Percentiles rank a stretch among this genome's conserved stretches.
phyloP scores from a whole-genome alignment of 2,329 filamentous ascomycete genomes.

The Colletotrichum sp. region DNA sequence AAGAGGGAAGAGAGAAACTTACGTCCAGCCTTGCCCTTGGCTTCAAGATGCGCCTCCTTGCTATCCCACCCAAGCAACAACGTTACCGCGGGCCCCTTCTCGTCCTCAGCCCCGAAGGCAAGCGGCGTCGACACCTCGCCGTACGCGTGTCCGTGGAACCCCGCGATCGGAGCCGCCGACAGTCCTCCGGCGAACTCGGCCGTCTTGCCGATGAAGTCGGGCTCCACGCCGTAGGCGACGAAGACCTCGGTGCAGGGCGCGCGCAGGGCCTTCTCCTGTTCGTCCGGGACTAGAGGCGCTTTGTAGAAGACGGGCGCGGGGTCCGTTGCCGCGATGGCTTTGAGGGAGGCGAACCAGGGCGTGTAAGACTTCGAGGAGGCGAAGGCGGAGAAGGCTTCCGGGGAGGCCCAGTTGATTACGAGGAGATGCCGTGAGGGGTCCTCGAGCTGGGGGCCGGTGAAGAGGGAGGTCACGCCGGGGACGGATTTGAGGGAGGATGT shows the following conservation, averaged over 20 bases:
- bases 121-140: constrained; percentile 36
- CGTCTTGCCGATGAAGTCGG: constrained; percentile 22
- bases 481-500: constrained; percentile 22
- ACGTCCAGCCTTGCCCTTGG: constrained; percentile 27
- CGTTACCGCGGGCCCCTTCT: constrained; percentile 33
- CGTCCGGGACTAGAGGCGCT: constrained; percentile 4
- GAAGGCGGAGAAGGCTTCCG: constrained; percentile 41
- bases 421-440: constrained; percentile 35
- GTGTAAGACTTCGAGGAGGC: constrained; percentile 44
- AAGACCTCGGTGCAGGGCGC: constrained; percentile 45
- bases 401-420: constrained; percentile 38
- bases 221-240: constrained; percentile 35
- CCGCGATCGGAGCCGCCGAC: constrained; percentile 26
- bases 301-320: constrained; percentile 27
- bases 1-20: neutral
- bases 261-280: constrained; percentile 29
- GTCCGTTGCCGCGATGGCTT: constrained; percentile 27
- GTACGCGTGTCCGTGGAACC: constrained; percentile 35
- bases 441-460: constrained; percentile 40
- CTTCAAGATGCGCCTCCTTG: constrained; percentile 39
- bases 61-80: constrained; percentile 45
- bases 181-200: constrained; percentile 34
- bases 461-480: constrained; percentile 35
- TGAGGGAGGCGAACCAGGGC: constrained; percentile 43
- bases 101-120: constrained; percentile 28